Base-by-base conservation (phyloP, 352 stramenopile genomes). In the Phytophthora macrochlamydospora region DNA sequence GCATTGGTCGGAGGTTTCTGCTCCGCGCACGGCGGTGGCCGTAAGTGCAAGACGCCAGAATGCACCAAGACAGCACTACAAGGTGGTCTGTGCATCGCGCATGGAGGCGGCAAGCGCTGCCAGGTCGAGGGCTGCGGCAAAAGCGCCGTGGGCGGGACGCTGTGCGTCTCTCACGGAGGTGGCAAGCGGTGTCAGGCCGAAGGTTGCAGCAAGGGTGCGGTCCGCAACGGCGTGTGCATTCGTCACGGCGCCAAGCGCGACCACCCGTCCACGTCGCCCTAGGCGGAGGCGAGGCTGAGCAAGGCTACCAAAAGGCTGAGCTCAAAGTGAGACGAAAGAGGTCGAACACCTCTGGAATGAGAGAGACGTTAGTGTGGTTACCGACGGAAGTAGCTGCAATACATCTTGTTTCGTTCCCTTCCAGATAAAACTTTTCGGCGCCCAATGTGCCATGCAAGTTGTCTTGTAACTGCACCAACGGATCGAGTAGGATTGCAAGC, bases 211-310 rank as follows among this genome's bases (percentile, higher is more conserved):
- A 95, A 95, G 43, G 83, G 87, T 4, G 88, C 87, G 7, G 86
- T 95, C 12, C 85, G 83, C 45, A 90, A 93, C 59, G 87, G 87
- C 18, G 81, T 93, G n/a, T 95, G 87, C 77, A 95, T 96, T 69
- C 86, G 86, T 58, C 85, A 95, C 49, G 85, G 85, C 40, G 83
- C 83, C 50, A 91, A 91, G 75, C 83, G 83, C 51, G 81, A 91
- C 51, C 62, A 70, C 35, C 18, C 49, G 37, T 74, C 54, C 59
- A 38, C 56, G 48, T 62, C 60, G 35, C 69, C 65, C 29, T 77
- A 63, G 52, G 18, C 18, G 18, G 68, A 40, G 35, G 60, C 52
- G 65, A 72, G 12, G 62, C 49, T 33, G 46, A 14, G 46, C 46
- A 7, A 52, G 28, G 11, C 6, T 30, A 13, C 12, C n/a, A 64